Evolutionary conservation across 2,329 filamentous ascomycete species (phyloP), one percentile per base, ranked within the genome.

Genomic region (Penicillium hesseltinei): DNA sequence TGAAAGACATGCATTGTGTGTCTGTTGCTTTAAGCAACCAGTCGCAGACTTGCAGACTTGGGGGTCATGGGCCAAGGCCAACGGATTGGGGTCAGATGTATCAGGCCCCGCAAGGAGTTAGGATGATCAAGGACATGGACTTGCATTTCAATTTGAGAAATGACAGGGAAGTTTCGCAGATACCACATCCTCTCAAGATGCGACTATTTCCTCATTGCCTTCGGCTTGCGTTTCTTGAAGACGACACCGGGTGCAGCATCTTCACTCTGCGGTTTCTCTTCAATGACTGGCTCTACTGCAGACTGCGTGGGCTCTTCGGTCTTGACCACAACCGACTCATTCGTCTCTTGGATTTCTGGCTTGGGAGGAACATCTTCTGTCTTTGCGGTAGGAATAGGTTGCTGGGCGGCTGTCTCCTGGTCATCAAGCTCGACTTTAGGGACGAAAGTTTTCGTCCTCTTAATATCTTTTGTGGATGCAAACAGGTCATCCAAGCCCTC

Each of bases 221-320:
- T 81, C 2, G 76, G 71, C 62, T 78, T 80, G 61, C 78, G 77
- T 62, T 80, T 80, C 63, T 80, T 81, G 71, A 81, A 81, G 23
- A 80, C 64, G 40, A 79, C 71, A 4, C 71, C 73, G 5, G 69
- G 54, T 5, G 58, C 60, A 21, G 59, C 53, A 33, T 71, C 69
- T 50, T 70, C 65, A 5, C 40, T 49, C 31, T 64, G 64, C 9
- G 50, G 45, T 0, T 60, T 58, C 57, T 63, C 61, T 13, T 57
- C 51, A 7, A 21, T 39, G 1, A 54, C 43, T 9, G 51, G 48
- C 23, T 46, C 48, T 36, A n/a, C 31, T 25, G 65, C 38, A 23
- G 38, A 40, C 31, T 35, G 51, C 29, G 45, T 48, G 5, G 59
- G 36, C 19, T 71, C 71, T 59, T 76, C 71, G 29, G 66, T 66